Conservation (phyloP, 768 basidiomycete genomes). For the Sistotremastrum suecicum region DNA sequence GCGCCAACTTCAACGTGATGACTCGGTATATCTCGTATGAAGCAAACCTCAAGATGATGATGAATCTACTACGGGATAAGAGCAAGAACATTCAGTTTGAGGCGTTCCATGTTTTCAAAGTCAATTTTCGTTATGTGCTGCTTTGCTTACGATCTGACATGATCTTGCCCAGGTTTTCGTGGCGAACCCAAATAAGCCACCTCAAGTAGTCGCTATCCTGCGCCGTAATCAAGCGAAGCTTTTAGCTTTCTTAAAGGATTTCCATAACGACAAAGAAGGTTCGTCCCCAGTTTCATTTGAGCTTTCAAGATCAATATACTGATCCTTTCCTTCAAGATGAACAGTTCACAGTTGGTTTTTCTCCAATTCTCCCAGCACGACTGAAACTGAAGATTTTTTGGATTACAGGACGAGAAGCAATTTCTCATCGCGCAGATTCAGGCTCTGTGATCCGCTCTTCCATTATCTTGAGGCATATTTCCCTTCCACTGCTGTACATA, state of each 20-base stretch:
- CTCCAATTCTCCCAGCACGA: not conserved
- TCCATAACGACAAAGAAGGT: conserved; percentile 99
- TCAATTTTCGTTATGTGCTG: conserved; percentile 19
- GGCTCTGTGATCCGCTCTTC: conserved; percentile 30
- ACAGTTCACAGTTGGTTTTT: conserved; percentile 65
- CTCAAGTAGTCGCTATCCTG: conserved; percentile 84
- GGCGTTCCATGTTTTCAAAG: conserved; percentile 99
- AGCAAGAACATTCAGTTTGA: conserved; percentile 99
- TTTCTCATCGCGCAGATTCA: conserved; percentile 91
- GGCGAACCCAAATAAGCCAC: conserved; percentile 97
- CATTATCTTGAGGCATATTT: not conserved
- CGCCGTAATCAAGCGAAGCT: conserved; percentile 91
- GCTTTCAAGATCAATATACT: not conserved
- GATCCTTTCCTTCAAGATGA: conserved; percentile 42
- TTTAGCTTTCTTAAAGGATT: conserved; percentile 73
- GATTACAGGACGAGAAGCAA: conserved; percentile 73
- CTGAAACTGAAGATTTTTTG: not conserved
- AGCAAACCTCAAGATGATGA: conserved; percentile 98
- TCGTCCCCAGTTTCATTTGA: conserved; percentile 12
- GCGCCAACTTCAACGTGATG: conserved; percentile 98
- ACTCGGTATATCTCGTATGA: conserved; percentile 93
- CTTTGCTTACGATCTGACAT: not conserved
- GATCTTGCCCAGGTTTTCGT: conserved; percentile 68
- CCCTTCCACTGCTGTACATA: not conserved
- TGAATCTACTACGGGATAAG: conserved; percentile 96